A percentile compares a stretch with the other conserved stretches of the same genome.
These are phyloP conservation scores for Raphanus hybrid DNA, from an alignment of 441 rosid species.

Conservation along the genomic window DNA sequence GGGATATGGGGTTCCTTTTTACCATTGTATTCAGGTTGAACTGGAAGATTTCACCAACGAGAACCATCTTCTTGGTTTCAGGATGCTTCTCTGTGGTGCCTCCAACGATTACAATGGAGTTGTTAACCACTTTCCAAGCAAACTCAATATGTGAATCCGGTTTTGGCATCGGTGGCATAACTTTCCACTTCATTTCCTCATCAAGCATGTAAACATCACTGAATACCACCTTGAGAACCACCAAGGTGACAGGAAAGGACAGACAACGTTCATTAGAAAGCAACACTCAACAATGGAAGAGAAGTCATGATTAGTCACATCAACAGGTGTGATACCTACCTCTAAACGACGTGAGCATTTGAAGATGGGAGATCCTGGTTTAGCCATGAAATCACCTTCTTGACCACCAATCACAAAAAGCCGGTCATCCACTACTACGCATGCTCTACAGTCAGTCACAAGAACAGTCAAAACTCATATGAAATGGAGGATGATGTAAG, in stretches of 20 bases:
- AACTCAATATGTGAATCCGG: slow-evolving; percentile 93
- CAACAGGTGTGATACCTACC: slow-evolving; percentile 55
- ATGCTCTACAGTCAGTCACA: slow-evolving; percentile 52
- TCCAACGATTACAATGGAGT: slow-evolving; percentile 83
- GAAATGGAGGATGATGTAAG: background rate
- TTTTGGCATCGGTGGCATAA: slow-evolving; percentile 81
- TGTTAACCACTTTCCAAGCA: slow-evolving; percentile 43
- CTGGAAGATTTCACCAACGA: slow-evolving; percentile 46
- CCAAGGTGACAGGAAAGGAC: background rate
- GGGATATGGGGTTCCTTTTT: slow-evolving; percentile 19
- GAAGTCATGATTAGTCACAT: slow-evolving; percentile 9
- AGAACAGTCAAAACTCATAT: slow-evolving; percentile 25
- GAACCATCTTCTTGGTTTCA: slow-evolving; percentile 15
- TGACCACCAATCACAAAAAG: slow-evolving; percentile 92
- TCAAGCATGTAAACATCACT: slow-evolving; percentile 59
- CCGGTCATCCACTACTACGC: slow-evolving; percentile 70
- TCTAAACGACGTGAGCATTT: slow-evolving; percentile 88
- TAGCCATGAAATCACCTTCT: slow-evolving; percentile 99
- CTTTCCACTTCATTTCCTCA: slow-evolving; percentile 90
- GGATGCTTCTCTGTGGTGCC: slow-evolving; percentile 99
- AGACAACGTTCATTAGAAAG: background rate
- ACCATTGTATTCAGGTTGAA: slow-evolving; percentile 80
- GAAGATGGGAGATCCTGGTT: slow-evolving; percentile 97
- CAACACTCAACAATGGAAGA: background rate
- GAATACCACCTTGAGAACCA: slow-evolving; percentile 54